Percentiles rank a stretch among this genome's conserved stretches.
Evolutionary conservation across 208 protist species (phyloP).

Genomic region (Blastocrithidia nonstop): DNA sequence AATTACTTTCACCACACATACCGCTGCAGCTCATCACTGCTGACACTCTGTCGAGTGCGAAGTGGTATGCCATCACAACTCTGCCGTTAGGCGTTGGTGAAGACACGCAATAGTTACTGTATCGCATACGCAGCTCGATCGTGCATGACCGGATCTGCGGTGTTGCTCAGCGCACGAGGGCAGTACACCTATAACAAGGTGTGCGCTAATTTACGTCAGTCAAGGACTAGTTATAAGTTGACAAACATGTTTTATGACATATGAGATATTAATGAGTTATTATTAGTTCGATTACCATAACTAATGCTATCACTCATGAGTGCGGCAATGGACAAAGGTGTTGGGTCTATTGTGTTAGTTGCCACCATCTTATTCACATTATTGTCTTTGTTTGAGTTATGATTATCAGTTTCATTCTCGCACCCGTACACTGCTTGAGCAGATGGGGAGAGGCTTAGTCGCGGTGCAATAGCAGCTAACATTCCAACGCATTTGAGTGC

Average conservation of each 20-base stretch:
- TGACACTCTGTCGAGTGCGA: slow-evolving; percentile 20
- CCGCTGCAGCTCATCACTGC: slow-evolving; percentile 50
- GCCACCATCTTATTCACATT: not conserved
- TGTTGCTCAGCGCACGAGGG: slow-evolving; percentile 53
- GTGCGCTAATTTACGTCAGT: slow-evolving; percentile 52
- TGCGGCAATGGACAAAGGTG: not conserved
- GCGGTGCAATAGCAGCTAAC: slow-evolving; percentile 39
- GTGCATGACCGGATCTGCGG: slow-evolving; percentile 59
- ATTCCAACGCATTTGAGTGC: slow-evolving; percentile 60
- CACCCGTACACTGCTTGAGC: too few species aligned
- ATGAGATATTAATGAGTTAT: too few species aligned
- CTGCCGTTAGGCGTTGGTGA: slow-evolving; percentile 28
- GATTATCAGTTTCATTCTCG: not conserved
- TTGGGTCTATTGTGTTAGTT: not conserved
- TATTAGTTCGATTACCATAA: too few species aligned
- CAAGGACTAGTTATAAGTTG: slow-evolving; percentile 21
- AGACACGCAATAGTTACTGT: slow-evolving; percentile 69
- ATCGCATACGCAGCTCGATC: slow-evolving; percentile 72
- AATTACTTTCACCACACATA: slow-evolving; percentile 69
- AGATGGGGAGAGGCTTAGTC: too few species aligned
- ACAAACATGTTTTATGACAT: slow-evolving; percentile 10
- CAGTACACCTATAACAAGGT: slow-evolving; percentile 57
- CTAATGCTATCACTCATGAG: too few species aligned
- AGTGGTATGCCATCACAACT: slow-evolving; percentile 16
- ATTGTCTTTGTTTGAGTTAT: not conserved